Conservation (phyloP, 2,329 filamentous ascomycete species). For the Penicillium sclerotigenum region DNA sequence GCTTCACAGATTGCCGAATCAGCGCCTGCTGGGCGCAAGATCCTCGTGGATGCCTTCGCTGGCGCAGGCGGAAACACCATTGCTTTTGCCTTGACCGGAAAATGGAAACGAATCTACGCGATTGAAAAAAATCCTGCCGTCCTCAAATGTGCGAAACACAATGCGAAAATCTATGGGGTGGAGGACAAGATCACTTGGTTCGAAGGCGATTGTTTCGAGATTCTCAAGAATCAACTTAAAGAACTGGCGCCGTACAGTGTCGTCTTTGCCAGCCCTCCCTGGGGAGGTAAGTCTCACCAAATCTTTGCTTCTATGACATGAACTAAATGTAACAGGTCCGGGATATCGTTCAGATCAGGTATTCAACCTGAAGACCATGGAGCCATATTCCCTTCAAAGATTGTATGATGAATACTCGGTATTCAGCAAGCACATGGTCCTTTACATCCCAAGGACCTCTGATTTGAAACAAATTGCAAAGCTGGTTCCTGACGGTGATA, state of each 20-base stretch:
- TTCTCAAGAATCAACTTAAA: constrained; percentile 54
- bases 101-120: constrained; percentile 80
- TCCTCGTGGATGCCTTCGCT: constrained; percentile 83
- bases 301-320: background rate
- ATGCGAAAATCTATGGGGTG: constrained; percentile 82
- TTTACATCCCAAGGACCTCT: constrained; percentile 84
- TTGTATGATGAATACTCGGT: constrained; percentile 61
- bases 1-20: constrained; percentile 65
- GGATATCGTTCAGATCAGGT: constrained; percentile 64
- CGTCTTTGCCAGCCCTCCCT: constrained; percentile 70
- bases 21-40: constrained; percentile 54
- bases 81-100: constrained; percentile 77
- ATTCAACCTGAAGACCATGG: constrained; percentile 81
- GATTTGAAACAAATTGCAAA: constrained; percentile 74
- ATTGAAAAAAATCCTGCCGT: constrained; percentile 80
- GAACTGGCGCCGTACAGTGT: constrained; percentile 52
- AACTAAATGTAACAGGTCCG: constrained; percentile 48
- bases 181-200: constrained; percentile 78
- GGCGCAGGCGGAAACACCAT: constrained; percentile 93
- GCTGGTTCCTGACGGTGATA: constrained; percentile 47
- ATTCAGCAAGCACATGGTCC: constrained; percentile 55
- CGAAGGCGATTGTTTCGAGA: constrained; percentile 79
- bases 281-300: constrained; percentile 58
- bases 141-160: constrained; percentile 86
- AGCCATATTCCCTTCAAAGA: constrained; percentile 71